A percentile compares a stretch with the other conserved stretches of the same genome.
Evolutionary conservation across 1,284 basidiomycete genomes (phyloP).

Genomic region (Coriolopsis trogii): DNA sequence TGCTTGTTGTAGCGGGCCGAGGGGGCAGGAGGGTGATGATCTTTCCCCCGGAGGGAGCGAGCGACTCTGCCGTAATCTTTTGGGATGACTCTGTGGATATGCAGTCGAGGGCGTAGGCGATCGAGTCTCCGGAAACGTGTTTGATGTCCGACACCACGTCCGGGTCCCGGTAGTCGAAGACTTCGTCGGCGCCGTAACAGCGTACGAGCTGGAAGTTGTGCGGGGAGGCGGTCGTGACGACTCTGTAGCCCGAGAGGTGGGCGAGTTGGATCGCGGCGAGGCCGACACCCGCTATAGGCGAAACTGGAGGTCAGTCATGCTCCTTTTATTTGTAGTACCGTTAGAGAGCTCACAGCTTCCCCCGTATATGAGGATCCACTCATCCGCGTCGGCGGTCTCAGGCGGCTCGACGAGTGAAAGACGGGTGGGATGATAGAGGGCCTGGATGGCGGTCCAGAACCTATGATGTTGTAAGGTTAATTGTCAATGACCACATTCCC

Average conservation of each 20-base stretch:
- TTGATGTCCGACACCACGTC: slow-evolving; percentile 26
- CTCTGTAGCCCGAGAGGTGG: slow-evolving; percentile 42
- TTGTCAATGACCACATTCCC: neutral
- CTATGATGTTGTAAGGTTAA: slow-evolving; percentile 7
- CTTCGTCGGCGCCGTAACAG: slow-evolving; percentile 43
- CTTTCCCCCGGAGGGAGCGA: slow-evolving; percentile 23
- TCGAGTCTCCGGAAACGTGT: slow-evolving; percentile 22
- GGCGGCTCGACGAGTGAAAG: slow-evolving; percentile 31
- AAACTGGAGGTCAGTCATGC: neutral
- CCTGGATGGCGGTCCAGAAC: slow-evolving; percentile 40
- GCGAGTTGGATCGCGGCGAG: slow-evolving; percentile 48
- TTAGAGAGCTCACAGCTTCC: slow-evolving; percentile 29
- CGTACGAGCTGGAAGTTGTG: slow-evolving; percentile 43
- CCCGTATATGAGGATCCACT: slow-evolving; percentile 36
- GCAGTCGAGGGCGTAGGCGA: slow-evolving; percentile 27
- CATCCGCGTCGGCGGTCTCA: slow-evolving; percentile 17
- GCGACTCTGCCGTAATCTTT: slow-evolving; percentile 17
- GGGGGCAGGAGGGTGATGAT: slow-evolving; percentile 11
- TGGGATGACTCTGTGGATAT: slow-evolving; percentile 22
- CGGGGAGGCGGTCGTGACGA: slow-evolving; percentile 44
- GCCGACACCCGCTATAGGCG: slow-evolving; percentile 29
- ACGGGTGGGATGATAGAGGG: slow-evolving; percentile 32
- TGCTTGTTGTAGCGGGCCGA: slow-evolving; percentile 1
- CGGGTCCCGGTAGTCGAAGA: slow-evolving; percentile 38
- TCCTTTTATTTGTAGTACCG: too few species aligned